These are phyloP conservation scores for Jacaranda mimosifolia DNA, from an alignment of 257 asterid genomes.

Conservation along the genomic window DNA sequence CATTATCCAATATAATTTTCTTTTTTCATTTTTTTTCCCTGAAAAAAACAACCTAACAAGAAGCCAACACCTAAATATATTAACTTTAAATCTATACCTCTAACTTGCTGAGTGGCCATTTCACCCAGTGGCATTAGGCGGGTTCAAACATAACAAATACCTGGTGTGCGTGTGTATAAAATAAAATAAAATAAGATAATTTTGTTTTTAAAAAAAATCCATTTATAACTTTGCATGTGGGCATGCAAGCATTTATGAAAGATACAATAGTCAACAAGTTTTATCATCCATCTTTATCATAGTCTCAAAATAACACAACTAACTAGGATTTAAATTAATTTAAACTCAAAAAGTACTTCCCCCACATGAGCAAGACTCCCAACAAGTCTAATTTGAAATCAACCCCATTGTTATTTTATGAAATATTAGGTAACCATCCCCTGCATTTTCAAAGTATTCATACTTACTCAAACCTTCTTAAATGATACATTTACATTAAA, in stretches of 20 bases:
- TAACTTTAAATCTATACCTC: background rate
- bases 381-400: constrained; percentile 39
- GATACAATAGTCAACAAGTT: constrained; percentile 35
- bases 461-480: constrained; percentile 43
- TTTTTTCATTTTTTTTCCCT: too few species aligned
- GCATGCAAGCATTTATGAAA: constrained; percentile 24
- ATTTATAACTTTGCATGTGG: background rate
- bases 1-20: constrained; percentile 27
- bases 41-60: background rate
- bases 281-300: constrained; percentile 28
- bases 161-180: too few species aligned
- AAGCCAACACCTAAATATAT: constrained; percentile 7
- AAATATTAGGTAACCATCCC: constrained; percentile 51
- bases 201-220: too few species aligned
- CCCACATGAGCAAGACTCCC: constrained; percentile 37
- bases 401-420: constrained; percentile 37
- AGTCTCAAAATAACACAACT: constrained; percentile 13
- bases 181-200: too few species aligned
- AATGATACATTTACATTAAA: background rate
- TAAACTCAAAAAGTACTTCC: constrained; percentile 27
- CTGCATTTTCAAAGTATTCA: constrained; percentile 55
- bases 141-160: too few species aligned
- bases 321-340: constrained; percentile 28
- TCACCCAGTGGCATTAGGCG: too few species aligned
- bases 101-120: too few species aligned